Percentiles rank a stretch among this genome's conserved stretches.
Conservation (phyloP, 257 asterid species). For the Capsicum chinense region DNA sequence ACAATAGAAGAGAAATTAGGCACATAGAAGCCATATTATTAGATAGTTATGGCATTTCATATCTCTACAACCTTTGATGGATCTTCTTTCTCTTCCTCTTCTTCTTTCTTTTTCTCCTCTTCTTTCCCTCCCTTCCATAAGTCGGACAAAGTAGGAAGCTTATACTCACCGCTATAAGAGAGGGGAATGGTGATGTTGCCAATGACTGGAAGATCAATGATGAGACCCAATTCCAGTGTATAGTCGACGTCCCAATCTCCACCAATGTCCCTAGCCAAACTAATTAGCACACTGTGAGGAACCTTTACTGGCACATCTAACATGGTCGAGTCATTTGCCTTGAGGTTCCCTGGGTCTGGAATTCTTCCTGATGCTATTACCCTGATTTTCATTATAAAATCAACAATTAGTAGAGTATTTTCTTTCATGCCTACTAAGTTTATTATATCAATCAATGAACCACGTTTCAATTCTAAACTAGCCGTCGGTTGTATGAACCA, state of each 20-base stretch:
- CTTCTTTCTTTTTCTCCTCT: slow-evolving; percentile 18
- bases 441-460: neutral
- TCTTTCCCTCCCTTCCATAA: slow-evolving; percentile 35
- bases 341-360: slow-evolving; percentile 86
- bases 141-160: slow-evolving; percentile 70
- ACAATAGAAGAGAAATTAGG: neutral
- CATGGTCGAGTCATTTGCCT: slow-evolving; percentile 59
- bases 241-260: slow-evolving; percentile 86
- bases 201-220: slow-evolving; percentile 71
- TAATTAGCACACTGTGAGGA: slow-evolving; percentile 63
- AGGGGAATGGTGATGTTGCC: slow-evolving; percentile 72
- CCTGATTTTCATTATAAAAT: slow-evolving; percentile 39
- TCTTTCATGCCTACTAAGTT: neutral
- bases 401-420: neutral
- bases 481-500: neutral
- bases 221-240: slow-evolving; percentile 50
- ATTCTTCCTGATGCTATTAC: slow-evolving; percentile 62
- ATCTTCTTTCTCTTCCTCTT: slow-evolving; percentile 29
- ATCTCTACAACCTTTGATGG: slow-evolving; percentile 8
- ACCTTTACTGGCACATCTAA: slow-evolving; percentile 62
- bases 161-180: slow-evolving; percentile 66
- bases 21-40: neutral
- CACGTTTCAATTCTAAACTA: neutral
- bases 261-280: slow-evolving; percentile 68
- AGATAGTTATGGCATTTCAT: neutral